Percentiles rank a stretch among this genome's conserved stretches.
Evolutionary conservation across 108 stramenopile genomes (phyloP).

Genomic region (Phaeodactylum tricornutum): DNA sequence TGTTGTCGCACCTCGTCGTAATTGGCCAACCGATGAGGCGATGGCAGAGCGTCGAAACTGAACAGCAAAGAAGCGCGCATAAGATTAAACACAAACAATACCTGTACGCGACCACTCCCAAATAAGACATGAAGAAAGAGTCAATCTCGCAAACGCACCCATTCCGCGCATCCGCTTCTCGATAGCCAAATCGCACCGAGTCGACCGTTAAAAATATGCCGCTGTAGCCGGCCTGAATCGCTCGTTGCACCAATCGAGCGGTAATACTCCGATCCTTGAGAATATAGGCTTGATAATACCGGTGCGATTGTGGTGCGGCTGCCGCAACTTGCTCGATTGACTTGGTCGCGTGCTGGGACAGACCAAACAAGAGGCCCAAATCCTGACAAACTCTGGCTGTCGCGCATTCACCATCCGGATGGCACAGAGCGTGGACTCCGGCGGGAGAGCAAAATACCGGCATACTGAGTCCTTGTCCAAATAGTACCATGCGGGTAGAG

Average conservation of each 20-base stretch:
- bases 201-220: slow-evolving; percentile 78
- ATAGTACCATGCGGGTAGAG: slow-evolving; percentile 36
- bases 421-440: slow-evolving; percentile 62
- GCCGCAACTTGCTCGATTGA: slow-evolving; percentile 63
- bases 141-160: slow-evolving; percentile 11
- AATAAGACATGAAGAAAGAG: no score
- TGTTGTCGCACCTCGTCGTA: slow-evolving; percentile 17
- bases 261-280: slow-evolving; percentile 62
- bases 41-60: slow-evolving; percentile 64
- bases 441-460: slow-evolving; percentile 70
- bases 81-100: background rate
- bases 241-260: slow-evolving; percentile 41
- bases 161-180: slow-evolving; percentile 75
- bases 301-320: slow-evolving; percentile 16
- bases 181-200: slow-evolving; percentile 77
- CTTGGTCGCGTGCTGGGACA: slow-evolving; percentile 69
- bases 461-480: slow-evolving; percentile 34
- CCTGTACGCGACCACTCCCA: background rate
- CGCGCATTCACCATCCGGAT: slow-evolving; percentile 59
- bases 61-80: no score
- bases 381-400: slow-evolving; percentile 42
- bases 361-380: slow-evolving; percentile 44
- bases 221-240: slow-evolving; percentile 52
- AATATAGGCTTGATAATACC: slow-evolving; percentile 71
- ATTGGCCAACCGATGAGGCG: slow-evolving; percentile 62